Base-by-base conservation (phyloP, 1,139 yeast species). In the Taphrina communis region DNA sequence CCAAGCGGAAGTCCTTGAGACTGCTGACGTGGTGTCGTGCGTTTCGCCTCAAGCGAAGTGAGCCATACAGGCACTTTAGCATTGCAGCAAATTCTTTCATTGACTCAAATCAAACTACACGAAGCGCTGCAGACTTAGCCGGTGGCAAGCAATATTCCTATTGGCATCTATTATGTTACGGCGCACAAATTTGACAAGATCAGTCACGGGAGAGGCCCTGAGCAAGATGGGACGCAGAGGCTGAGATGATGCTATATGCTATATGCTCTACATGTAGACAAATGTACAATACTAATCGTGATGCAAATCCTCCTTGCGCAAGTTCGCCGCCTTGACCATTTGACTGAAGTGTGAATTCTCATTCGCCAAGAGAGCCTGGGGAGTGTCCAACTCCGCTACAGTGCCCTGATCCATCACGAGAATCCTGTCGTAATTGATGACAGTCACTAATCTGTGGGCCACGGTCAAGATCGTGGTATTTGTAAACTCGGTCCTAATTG, bases 391-490 rank as follows among this genome's bases (percentile, higher is more conserved):
- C 77, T 90, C 96, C 48, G 82, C 83, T 9, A 89, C 83, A 70
- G 81, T 80, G 7, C 97, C 96, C 44, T 82, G 80, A 60, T 88
- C 93, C 71, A 90, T 80, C 1, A 88, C 88, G 58, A 88, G 79
- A 60, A 90, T 88, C 69, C 83, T 82, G 74, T 90, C 96, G 74
- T 89, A 86, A 74, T 89, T 94, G 82, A 89, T 80, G 62, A 90
- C 90, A 0, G 97, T 90, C 73, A 90, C 91, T 69, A 90, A 82
- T 70, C 97, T 84, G 76, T 89, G 96, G 4, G 96, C 95, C 78
- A 89, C 88, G 75, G 93, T 88, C 74, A 89, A 79, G 67, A 88
- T 86, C 0, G 95, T 89, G 76, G 93, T 87, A 62, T 84, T 78
- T 8, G 79, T 75, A 75, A 89, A 89, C 75, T 88, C 92, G 14